phyloP scores from a whole-genome alignment of 495 filamentous ascomycete genomes.

The Geopyxis carbonaria region DNA sequence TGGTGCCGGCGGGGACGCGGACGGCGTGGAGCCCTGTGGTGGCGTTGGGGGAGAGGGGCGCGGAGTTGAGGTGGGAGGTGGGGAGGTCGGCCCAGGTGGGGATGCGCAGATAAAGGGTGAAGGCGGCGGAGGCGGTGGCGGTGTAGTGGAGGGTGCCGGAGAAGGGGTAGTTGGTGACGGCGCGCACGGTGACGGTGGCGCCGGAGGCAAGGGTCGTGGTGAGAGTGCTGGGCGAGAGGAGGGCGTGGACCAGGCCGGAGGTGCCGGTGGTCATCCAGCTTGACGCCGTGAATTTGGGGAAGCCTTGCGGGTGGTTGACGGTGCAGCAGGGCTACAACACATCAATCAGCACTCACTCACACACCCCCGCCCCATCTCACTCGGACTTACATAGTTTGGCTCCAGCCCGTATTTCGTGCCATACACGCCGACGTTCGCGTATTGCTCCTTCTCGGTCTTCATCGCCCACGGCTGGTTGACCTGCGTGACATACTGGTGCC shows the following conservation, averaged over 20 bases:
- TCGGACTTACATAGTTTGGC: constrained; percentile 9
- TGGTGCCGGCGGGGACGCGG: background rate
- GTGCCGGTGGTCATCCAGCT: background rate
- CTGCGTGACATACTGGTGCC: constrained; percentile 24
- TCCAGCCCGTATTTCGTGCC: constrained; percentile 12
- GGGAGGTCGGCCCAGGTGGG: constrained; percentile 28
- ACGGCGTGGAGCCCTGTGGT: background rate
- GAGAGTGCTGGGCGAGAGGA: constrained; percentile 21
- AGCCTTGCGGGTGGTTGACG: constrained; percentile 15
- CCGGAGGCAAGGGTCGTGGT: background rate
- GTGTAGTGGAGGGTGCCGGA: constrained; percentile 29
- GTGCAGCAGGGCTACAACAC: constrained; percentile 11
- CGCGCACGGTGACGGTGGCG: constrained; percentile 9
- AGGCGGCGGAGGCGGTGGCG: constrained; percentile 25
- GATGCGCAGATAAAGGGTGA: constrained; percentile 33
- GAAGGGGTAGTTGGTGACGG: constrained; percentile 36
- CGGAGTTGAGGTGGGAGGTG: constrained; percentile 7
- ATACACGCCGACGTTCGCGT: constrained; percentile 1
- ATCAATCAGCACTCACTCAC: background rate
- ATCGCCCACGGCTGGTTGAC: constrained; percentile 24
- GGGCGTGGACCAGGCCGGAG: constrained; percentile 31
- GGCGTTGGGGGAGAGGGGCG: background rate
- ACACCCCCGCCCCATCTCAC: background rate
- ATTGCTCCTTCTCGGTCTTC: constrained; percentile 7
- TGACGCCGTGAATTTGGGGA: constrained; percentile 10